Evolutionary conservation across 106 monocot species (phyloP).

Genomic region (Chionographis japonica): DNA sequence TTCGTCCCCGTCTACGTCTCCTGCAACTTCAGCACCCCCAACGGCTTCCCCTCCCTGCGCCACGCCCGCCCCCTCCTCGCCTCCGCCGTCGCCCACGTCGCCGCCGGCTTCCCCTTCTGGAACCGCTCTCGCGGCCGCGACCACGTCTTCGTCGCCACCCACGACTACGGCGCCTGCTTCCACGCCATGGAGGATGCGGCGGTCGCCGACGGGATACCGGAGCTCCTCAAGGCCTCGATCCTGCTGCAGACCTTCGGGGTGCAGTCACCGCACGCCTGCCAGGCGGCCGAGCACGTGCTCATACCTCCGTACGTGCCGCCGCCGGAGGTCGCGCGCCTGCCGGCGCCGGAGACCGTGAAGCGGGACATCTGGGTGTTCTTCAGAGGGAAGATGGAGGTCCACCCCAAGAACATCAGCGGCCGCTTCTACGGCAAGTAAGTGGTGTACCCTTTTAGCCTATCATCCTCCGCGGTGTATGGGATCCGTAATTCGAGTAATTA

Average conservation of each 20-base stretch:
- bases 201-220: slow-evolving; percentile 26
- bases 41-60: slow-evolving; percentile 72
- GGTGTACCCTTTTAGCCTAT: no score
- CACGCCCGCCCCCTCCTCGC: slow-evolving; percentile 61
- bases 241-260: slow-evolving; percentile 43
- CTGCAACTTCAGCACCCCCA: slow-evolving; percentile 86
- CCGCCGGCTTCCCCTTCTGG: slow-evolving; percentile 30
- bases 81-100: slow-evolving; percentile 21
- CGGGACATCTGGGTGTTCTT: slow-evolving; percentile 39
- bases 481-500: no score
- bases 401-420: neutral
- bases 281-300: slow-evolving; percentile 34
- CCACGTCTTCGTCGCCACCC: slow-evolving; percentile 46
- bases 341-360: neutral
- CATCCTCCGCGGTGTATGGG: no score
- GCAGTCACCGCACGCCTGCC: slow-evolving; percentile 22
- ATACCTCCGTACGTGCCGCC: slow-evolving; percentile 35
- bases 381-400: slow-evolving; percentile 51
- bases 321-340: neutral
- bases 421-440: no score
- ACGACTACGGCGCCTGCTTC: slow-evolving; percentile 46
- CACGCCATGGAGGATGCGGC: slow-evolving; percentile 44
- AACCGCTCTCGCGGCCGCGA: slow-evolving; percentile 22
- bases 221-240: slow-evolving; percentile 24
- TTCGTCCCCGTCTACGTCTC: slow-evolving; percentile 93